Percentiles rank a stretch among this genome's conserved stretches.
Evolutionary conservation across 306 rosid genomes (phyloP).

Genomic region (Cicer pinnatifidum): DNA sequence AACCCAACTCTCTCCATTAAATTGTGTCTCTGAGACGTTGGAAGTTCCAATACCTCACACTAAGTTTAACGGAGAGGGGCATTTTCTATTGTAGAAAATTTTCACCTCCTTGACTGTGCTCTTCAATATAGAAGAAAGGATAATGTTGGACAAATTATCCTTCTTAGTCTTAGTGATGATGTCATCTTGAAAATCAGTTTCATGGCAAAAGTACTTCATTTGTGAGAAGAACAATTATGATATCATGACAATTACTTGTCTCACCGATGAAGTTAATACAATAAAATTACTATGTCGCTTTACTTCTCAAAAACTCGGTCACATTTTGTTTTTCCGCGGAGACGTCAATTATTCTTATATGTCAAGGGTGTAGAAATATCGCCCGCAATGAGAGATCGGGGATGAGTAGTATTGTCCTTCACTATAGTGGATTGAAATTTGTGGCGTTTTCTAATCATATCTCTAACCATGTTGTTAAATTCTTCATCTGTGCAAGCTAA

Average conservation of each 20-base stretch:
- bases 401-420: constrained; percentile 38
- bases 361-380: constrained; percentile 28
- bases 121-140: constrained; percentile 54
- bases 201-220: constrained; percentile 69
- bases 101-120: constrained; percentile 69
- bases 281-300: constrained; percentile 18
- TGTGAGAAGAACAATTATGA: constrained; percentile 18
- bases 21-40: no score
- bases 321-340: constrained; percentile 3
- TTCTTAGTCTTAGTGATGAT: constrained; percentile 60
- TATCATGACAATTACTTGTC: constrained; percentile 34
- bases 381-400: constrained; percentile 33
- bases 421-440: constrained; percentile 57
- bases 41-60: no score
- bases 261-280: not conserved
- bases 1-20: no score
- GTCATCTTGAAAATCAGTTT: constrained; percentile 72
- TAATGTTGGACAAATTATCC: constrained; percentile 59
- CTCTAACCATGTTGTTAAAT: constrained; percentile 68
- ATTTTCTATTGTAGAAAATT: constrained; percentile 56
- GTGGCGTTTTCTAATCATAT: constrained; percentile 56
- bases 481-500: constrained; percentile 75
- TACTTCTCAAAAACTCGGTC: constrained; percentile 27
- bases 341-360: constrained; percentile 13
- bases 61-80: no score